Conservation (phyloP, 2,329 filamentous ascomycete species). For the Cordyceps cicadae region DNA sequence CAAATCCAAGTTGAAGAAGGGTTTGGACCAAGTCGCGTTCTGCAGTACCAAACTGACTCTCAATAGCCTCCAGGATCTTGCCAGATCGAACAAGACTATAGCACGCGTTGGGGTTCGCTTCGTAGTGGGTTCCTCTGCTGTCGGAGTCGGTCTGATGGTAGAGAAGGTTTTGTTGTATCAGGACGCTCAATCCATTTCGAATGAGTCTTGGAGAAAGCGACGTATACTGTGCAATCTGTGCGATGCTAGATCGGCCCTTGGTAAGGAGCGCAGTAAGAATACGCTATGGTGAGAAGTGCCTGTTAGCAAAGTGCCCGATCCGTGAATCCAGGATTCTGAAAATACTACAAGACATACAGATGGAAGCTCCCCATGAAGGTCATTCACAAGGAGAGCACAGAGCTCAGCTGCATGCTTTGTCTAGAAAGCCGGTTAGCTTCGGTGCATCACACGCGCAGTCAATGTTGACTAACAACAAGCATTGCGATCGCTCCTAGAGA, state of each 20-base stretch:
- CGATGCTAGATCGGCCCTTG: constrained; percentile 67
- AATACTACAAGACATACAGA: constrained; percentile 54
- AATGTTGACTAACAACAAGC: constrained; percentile 38
- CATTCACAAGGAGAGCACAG: constrained; percentile 79
- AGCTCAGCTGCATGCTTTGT: constrained; percentile 76
- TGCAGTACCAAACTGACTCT: constrained; percentile 63
- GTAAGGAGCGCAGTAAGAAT: constrained; percentile 74
- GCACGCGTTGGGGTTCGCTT: constrained; percentile 70
- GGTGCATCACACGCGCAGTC: constrained; percentile 13
- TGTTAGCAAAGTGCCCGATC: neutral
- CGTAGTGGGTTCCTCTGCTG: constrained; percentile 63
- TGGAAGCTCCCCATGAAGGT: constrained; percentile 84
- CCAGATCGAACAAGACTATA: constrained; percentile 77
- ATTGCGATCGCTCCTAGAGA: constrained; percentile 64
- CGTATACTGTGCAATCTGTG: constrained; percentile 62
- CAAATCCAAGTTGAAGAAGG: constrained; percentile 69
- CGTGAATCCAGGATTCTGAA: neutral
- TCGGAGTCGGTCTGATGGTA: constrained; percentile 61
- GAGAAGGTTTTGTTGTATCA: constrained; percentile 82
- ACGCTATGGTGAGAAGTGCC: constrained; percentile 46
- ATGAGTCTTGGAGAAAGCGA: constrained; percentile 66
- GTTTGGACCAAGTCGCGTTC: constrained; percentile 68
- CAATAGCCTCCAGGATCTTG: constrained; percentile 70
- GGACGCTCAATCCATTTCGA: constrained; percentile 70
- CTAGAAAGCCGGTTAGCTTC: constrained; percentile 27